Percentiles rank a stretch among this genome's conserved stretches.
Evolutionary conservation across 75 land plant species (phyloP).

Genomic region (Picea glauca): DNA sequence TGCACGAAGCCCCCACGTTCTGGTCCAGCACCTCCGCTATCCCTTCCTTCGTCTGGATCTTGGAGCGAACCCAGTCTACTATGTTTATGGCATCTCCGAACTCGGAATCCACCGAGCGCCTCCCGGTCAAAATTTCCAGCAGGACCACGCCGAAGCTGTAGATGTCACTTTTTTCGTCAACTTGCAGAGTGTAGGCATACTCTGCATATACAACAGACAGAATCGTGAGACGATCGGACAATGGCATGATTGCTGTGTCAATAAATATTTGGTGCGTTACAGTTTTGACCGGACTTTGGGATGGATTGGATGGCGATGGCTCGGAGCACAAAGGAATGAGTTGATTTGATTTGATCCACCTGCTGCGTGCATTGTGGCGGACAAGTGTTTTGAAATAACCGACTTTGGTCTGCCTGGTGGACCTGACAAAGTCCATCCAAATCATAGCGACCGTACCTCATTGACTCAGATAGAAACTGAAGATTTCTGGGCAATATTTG

Average conservation of each 20-base stretch:
- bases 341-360: not conserved
- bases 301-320: not conserved
- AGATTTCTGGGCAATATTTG: not conserved
- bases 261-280: not conserved
- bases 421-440: no score
- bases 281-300: not conserved
- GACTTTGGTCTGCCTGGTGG: no score
- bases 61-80: constrained; percentile 74
- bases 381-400: not conserved
- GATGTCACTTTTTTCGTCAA: constrained; percentile 86
- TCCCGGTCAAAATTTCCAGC: constrained; percentile 60
- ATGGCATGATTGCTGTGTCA: not conserved
- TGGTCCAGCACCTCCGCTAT: constrained; percentile 32
- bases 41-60: constrained; percentile 45
- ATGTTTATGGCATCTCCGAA: constrained; percentile 77
- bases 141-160: constrained; percentile 87
- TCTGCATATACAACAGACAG: constrained; percentile 32
- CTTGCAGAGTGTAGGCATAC: constrained; percentile 84
- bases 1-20: constrained; percentile 39
- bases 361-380: not conserved
- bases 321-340: not conserved
- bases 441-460: not conserved
- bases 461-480: not conserved
- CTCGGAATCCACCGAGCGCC: constrained; percentile 61
- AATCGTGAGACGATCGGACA: not conserved